Evolutionary conservation across 495 filamentous ascomycete genomes (phyloP).

Genomic region (Penicillium lividum): DNA sequence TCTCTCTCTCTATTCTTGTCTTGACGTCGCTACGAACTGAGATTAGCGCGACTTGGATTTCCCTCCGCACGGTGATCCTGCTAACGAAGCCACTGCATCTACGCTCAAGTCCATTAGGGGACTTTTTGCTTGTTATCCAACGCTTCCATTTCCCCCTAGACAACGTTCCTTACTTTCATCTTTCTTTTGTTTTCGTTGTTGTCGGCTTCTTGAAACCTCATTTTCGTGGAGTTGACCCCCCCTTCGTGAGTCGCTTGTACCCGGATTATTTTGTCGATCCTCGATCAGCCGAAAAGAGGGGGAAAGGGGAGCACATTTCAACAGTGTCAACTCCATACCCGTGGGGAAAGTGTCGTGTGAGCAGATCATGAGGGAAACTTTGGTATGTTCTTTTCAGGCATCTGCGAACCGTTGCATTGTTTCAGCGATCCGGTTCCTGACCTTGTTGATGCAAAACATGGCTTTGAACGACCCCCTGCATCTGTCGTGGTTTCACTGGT

Average conservation of each 20-base stretch:
- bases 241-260: background rate
- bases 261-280: slow-evolving; percentile 8
- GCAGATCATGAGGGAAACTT: slow-evolving; percentile 3
- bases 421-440: slow-evolving; percentile 10
- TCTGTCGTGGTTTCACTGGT: slow-evolving; percentile 28
- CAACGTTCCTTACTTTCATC: slow-evolving; percentile 5
- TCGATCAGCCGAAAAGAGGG: slow-evolving; percentile 22
- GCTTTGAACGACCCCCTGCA: slow-evolving; percentile 26
- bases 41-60: background rate
- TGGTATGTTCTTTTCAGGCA: slow-evolving; percentile 9
- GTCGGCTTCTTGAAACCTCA: background rate
- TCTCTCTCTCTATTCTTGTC: background rate
- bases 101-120: slow-evolving; percentile 17
- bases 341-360: slow-evolving; percentile 2
- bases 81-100: slow-evolving; percentile 19
- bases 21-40: background rate
- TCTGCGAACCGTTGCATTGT: slow-evolving; percentile 20
- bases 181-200: slow-evolving; percentile 2
- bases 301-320: slow-evolving; percentile 10
- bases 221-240: background rate
- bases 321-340: background rate
- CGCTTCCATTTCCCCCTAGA: slow-evolving; percentile 7
- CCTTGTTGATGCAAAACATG: slow-evolving; percentile 24
- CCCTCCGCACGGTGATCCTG: slow-evolving; percentile 8
- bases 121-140: slow-evolving; percentile 9